These are phyloP conservation scores for Termitomyces sp. DNA, from an alignment of 768 basidiomycete species.

Conservation along the genomic window DNA sequence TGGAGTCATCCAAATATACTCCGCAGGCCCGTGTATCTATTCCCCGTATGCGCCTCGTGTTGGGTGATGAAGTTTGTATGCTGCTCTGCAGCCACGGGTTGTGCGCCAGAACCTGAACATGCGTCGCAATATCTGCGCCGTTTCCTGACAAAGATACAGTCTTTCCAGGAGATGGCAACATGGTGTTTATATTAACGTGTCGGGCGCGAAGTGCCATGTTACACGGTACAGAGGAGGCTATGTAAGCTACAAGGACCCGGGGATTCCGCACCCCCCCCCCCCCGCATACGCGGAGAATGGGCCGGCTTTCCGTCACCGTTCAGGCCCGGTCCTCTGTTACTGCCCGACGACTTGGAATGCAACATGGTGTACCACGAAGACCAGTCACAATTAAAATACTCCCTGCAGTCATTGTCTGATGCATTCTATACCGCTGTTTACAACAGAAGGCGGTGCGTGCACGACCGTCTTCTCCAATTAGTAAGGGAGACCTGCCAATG, in stretches of 20 bases:
- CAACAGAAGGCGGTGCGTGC: conserved; percentile 19
- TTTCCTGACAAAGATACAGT: background rate
- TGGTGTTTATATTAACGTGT: too few species aligned
- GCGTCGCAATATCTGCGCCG: background rate
- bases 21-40: conserved; percentile 54
- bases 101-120: background rate
- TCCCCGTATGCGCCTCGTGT: conserved; percentile 37
- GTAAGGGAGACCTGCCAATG: conserved; percentile 37
- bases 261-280: too few species aligned
- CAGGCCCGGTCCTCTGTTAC: too few species aligned
- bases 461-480: conserved; percentile 42
- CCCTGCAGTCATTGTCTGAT: conserved; percentile 13
- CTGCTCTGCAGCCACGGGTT: conserved; percentile 17
- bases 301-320: too few species aligned
- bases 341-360: too few species aligned
- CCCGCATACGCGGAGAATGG: too few species aligned
- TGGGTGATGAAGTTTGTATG: conserved; percentile 6
- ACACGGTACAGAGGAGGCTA: too few species aligned
- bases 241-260: too few species aligned
- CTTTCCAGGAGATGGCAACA: conserved; percentile 19
- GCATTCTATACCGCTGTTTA: conserved; percentile 12
- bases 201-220: too few species aligned
- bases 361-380: conserved; percentile 17
- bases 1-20: conserved; percentile 42
- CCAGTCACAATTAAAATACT: conserved; percentile 23